Evolutionary conservation across 2,329 filamentous ascomycete species (phyloP), one percentile per base, ranked within the genome.

Genomic region (Fusarium liriodendri): DNA sequence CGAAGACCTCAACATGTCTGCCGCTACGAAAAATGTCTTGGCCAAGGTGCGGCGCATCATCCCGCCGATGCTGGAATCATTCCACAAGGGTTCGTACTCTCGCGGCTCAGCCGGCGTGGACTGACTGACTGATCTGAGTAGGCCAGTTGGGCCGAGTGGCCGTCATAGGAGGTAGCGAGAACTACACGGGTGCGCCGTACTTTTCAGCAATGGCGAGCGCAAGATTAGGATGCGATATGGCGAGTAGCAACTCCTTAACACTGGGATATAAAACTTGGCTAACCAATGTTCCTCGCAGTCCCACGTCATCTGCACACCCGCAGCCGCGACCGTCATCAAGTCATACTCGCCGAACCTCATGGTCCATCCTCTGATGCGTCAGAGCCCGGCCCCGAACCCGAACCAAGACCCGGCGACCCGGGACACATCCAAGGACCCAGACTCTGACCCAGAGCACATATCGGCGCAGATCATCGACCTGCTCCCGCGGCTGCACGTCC

Each of bases 191-290:
- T 40, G 97, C 97, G 67, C 97, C 97, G 14, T 99, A 98, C 85
- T 99, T 99, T 85, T 98, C 96, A 22, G 95, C 96, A 74, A 98
- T 98, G 91, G 97, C 97, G 14, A 98, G 95, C 75, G 97, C 97
- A 55, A 91, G 93, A 79, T 85, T 98, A 67, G 97, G 96, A 6
- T 95, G 93, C 79, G 95, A 98, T 80, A 94, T 98, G 94, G 95
- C 96, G 87, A 64, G 84, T 74, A 5, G 32, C 20, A 25, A 20
- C 18, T 14, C 35, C 11, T 45, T 33, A 22, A 42, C 22, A 9
- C 45, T 50, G 22, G 18, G 35, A 25, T 47, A 20, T 11, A 45
- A 20, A 47, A 16, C 11, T 25, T 33, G 4, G 45, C 67, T 74
- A 18, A 77, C 22, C 32, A 35, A 13, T 38, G 6, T 32, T 9